Evolutionary conservation across 495 filamentous ascomycete species (phyloP).

Genomic region (Neurospora terricola): DNA sequence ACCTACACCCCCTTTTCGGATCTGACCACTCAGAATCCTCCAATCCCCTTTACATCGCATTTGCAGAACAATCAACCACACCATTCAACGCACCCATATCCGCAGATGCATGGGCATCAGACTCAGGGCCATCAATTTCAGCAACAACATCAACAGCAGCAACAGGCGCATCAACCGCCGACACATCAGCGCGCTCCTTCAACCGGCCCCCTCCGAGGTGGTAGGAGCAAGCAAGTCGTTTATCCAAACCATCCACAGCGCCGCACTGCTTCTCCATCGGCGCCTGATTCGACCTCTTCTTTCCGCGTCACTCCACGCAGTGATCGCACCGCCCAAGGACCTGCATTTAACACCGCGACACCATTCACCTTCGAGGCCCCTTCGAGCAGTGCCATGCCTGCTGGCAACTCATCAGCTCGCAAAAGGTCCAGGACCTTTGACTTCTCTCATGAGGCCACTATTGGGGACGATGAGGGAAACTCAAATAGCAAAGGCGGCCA

Average conservation of each 20-base stretch:
- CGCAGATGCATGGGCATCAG: background rate
- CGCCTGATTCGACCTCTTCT: background rate
- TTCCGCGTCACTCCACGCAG: constrained; percentile 9
- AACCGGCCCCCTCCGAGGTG: constrained; percentile 12
- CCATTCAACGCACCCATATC: background rate
- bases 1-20: background rate
- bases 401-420: constrained; percentile 4
- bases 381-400: constrained; percentile 19
- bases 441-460: constrained; percentile 13
- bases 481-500: constrained; percentile 32
- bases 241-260: background rate
- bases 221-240: constrained; percentile 1
- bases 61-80: background rate
- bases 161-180: background rate
- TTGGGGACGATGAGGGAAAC: constrained; percentile 25
- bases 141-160: constrained; percentile 2
- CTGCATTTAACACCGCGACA: constrained; percentile 1
- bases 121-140: background rate
- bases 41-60: background rate
- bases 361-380: constrained; percentile 21
- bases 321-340: constrained; percentile 13
- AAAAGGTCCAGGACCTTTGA: constrained; percentile 31
- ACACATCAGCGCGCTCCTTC: constrained; percentile 2
- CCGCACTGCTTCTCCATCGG: constrained; percentile 12
- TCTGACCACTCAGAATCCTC: background rate